These are phyloP conservation scores for Claviceps sorghi DNA, from an alignment of 2,329 filamentous ascomycete species.

Conservation along the genomic window DNA sequence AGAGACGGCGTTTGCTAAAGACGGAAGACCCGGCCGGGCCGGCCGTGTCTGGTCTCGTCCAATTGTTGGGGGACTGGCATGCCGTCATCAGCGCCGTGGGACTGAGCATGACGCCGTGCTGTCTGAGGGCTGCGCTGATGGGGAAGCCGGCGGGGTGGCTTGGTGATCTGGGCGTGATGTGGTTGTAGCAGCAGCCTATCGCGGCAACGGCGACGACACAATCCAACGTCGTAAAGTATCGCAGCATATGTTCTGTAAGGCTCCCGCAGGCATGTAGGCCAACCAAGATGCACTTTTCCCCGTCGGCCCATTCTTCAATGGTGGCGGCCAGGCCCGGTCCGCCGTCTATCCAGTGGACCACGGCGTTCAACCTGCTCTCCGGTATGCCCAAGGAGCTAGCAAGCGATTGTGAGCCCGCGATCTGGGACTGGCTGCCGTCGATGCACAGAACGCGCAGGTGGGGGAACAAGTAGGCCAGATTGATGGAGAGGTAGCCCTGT, in stretches of 20 bases:
- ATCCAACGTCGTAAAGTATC: slow-evolving; percentile 12
- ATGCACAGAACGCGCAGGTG: slow-evolving; percentile 15
- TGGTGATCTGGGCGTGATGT: slow-evolving; percentile 18
- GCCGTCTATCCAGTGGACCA: slow-evolving; percentile 17
- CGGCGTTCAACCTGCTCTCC: slow-evolving; percentile 10
- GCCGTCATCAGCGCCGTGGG: slow-evolving; percentile 20
- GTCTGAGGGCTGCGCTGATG: slow-evolving; percentile 21
- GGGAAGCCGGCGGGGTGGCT: slow-evolving; percentile 22
- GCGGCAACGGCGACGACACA: slow-evolving; percentile 13
- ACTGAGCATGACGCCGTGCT: slow-evolving; percentile 11
- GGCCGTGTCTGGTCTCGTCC: slow-evolving; percentile 11
- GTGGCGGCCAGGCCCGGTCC: slow-evolving; percentile 9
- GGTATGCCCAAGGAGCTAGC: slow-evolving; percentile 12
- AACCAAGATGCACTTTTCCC: slow-evolving; percentile 17
- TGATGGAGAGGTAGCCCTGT: slow-evolving; percentile 18
- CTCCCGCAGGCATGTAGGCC: slow-evolving; percentile 19
- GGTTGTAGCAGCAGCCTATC: slow-evolving; percentile 21
- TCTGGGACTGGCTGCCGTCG: slow-evolving; percentile 17
- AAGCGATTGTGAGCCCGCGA: slow-evolving; percentile 14
- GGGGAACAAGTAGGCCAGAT: slow-evolving; percentile 16
- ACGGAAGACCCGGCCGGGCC: slow-evolving; percentile 6
- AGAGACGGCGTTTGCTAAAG: slow-evolving; percentile 14
- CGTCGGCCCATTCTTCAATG: slow-evolving; percentile 14
- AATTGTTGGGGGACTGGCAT: slow-evolving; percentile 20
- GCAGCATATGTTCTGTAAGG: slow-evolving; percentile 20